Evolutionary conservation across 2,329 filamentous ascomycete genomes (phyloP).

Genomic region (Diaporthe australafricana): DNA sequence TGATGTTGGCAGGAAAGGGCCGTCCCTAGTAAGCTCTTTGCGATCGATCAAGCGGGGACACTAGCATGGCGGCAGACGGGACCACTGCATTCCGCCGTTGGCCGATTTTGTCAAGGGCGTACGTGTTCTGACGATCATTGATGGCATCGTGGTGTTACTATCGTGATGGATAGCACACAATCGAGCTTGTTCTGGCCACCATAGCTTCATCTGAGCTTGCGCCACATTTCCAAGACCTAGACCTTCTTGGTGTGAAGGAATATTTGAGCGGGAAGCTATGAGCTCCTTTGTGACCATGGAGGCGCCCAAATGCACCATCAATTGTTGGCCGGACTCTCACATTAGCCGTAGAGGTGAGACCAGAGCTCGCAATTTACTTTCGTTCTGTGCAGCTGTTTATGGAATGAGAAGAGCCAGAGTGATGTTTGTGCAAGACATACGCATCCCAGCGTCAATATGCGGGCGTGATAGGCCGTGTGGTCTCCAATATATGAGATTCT

Average conservation of each 20-base stretch:
- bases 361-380: neutral
- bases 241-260: neutral
- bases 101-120: neutral
- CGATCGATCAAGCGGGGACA: neutral
- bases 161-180: neutral
- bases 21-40: neutral
- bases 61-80: neutral
- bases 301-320: too few species aligned
- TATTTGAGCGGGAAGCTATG: neutral
- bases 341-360: neutral
- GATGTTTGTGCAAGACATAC: too few species aligned
- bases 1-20: neutral
- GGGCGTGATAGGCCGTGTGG: too few species aligned
- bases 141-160: neutral
- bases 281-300: neutral
- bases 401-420: neutral
- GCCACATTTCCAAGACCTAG: too few species aligned
- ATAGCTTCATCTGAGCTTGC: too few species aligned
- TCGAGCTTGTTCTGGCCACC: neutral
- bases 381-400: too few species aligned
- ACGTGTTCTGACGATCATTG: neutral
- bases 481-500: too few species aligned
- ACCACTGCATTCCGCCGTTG: neutral
- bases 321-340: neutral
- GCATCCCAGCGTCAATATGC: too few species aligned